Percentiles rank a stretch among this genome's conserved stretches.
phyloP scores from a whole-genome alignment of 495 filamentous ascomycete species.

The Daldinia concentrica region DNA sequence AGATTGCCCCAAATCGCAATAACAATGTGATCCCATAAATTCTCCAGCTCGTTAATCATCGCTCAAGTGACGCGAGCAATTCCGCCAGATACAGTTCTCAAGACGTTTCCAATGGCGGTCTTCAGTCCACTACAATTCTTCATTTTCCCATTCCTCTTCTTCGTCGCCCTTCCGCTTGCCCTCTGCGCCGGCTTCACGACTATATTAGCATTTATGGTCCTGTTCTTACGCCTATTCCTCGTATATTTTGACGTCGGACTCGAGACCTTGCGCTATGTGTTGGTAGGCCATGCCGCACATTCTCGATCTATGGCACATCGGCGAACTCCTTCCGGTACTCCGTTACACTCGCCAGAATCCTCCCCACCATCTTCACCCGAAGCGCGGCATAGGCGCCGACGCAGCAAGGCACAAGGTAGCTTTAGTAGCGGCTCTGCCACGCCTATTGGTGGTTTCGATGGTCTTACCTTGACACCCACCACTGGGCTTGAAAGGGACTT shows the following conservation, averaged over 20 bases:
- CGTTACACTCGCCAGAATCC: constrained; percentile 9
- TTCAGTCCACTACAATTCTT: constrained; percentile 62
- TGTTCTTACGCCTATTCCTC: constrained; percentile 70
- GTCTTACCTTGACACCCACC: constrained; percentile 51
- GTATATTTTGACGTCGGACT: constrained; percentile 75
- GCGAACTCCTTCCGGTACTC: constrained; percentile 15
- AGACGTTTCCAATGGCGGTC: constrained; percentile 51
- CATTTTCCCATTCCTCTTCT: constrained; percentile 68
- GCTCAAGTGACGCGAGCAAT: constrained; percentile 13
- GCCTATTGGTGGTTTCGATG: constrained; percentile 44
- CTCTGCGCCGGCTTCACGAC: constrained; percentile 76
- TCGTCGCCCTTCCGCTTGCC: constrained; percentile 74
- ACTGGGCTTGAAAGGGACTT: constrained; percentile 71
- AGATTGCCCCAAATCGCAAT: background rate
- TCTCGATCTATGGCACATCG: constrained; percentile 33
- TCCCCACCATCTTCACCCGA: constrained; percentile 32
- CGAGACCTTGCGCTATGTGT: constrained; percentile 47
- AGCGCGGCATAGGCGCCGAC: constrained; percentile 48
- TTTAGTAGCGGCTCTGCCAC: constrained; percentile 51
- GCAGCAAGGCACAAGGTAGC: constrained; percentile 45
- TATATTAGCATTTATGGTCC: constrained; percentile 68
- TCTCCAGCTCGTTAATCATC: constrained; percentile 10
- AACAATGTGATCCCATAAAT: constrained; percentile 28
- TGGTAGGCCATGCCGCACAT: constrained; percentile 41
- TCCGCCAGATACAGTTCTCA: background rate